These are phyloP conservation scores for Wolfiporia cocos DNA, from an alignment of 1,284 basidiomycete species.

Conservation along the genomic window DNA sequence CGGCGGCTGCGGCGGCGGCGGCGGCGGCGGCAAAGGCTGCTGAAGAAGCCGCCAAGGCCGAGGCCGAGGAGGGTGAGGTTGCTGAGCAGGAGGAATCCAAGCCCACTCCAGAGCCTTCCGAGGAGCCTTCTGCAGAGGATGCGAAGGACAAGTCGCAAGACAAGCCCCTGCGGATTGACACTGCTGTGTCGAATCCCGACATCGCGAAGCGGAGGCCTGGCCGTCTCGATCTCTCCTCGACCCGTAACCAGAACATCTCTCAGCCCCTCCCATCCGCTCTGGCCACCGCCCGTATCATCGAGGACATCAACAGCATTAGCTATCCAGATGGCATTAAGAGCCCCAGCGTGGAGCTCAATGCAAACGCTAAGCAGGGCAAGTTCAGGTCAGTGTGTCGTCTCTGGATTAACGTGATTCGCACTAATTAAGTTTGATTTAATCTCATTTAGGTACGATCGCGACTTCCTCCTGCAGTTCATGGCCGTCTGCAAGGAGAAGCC, in stretches of 20 bases:
- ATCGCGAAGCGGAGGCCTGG: slow-evolving; percentile 54
- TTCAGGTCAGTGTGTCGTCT: slow-evolving; percentile 42
- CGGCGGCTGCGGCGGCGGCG: slow-evolving; percentile 20
- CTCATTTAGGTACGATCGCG: slow-evolving; percentile 81
- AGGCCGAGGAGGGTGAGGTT: slow-evolving; percentile 32
- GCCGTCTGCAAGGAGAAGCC: slow-evolving; percentile 93
- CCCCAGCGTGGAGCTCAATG: slow-evolving; percentile 83
- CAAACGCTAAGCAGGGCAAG: slow-evolving; percentile 80
- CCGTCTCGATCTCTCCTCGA: slow-evolving; percentile 61
- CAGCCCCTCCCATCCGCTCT: slow-evolving; percentile 60
- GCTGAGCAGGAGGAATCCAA: slow-evolving; percentile 32
- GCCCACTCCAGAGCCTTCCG: slow-evolving; percentile 6
- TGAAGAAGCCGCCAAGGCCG: slow-evolving; percentile 29
- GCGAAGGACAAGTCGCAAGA: slow-evolving; percentile 29
- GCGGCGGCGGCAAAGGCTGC: slow-evolving; percentile 23
- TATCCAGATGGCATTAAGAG: slow-evolving; percentile 87
- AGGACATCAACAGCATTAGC: slow-evolving; percentile 71
- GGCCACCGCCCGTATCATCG: slow-evolving; percentile 74
- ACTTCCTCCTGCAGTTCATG: slow-evolving; percentile 99
- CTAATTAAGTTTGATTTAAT: slow-evolving; percentile 1
- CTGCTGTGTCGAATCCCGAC: slow-evolving; percentile 31
- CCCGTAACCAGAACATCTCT: slow-evolving; percentile 34
- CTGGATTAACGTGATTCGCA: not conserved
- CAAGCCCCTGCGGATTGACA: slow-evolving; percentile 59
- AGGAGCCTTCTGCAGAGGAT: slow-evolving; percentile 30